These are phyloP conservation scores for Carex arenaria DNA, from an alignment of 202 grass and related monocot genomes.

Conservation along the genomic window DNA sequence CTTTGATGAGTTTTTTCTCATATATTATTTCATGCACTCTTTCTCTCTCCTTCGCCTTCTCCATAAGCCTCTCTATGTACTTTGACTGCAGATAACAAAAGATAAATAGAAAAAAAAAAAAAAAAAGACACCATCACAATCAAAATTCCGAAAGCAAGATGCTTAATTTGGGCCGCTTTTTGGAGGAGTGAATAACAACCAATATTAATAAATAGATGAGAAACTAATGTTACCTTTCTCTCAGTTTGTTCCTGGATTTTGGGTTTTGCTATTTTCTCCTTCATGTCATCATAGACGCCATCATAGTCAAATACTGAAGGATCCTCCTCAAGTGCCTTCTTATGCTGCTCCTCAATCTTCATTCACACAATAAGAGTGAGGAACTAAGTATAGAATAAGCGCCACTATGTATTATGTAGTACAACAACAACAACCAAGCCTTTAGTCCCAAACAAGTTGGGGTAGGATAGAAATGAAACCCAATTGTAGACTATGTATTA, in stretches of 20 bases:
- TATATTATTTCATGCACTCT: slow-evolving; percentile 87
- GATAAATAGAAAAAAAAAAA: background rate
- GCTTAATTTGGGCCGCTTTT: background rate
- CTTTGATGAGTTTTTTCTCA: slow-evolving; percentile 90
- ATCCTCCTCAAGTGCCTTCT: slow-evolving; percentile 90
- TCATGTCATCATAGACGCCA: slow-evolving; percentile 91
- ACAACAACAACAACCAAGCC: too few relatives aligned
- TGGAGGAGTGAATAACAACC: background rate
- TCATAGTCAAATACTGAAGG: slow-evolving; percentile 91
- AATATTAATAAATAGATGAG: background rate
- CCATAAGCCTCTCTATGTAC: slow-evolving; percentile 82
- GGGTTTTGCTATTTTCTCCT: slow-evolving; percentile 66
- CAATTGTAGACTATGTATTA: too few relatives aligned
- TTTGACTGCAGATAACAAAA: slow-evolving; percentile 53
- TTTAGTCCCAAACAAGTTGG: too few relatives aligned
- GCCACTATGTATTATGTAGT: too few relatives aligned
- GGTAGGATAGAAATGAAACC: too few relatives aligned
- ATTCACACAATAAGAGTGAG: background rate
- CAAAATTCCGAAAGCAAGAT: background rate
- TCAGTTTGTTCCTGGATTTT: slow-evolving; percentile 71
- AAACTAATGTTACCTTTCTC: slow-evolving; percentile 45
- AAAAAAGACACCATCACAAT: background rate
- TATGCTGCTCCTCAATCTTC: slow-evolving; percentile 79
- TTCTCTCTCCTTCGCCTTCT: slow-evolving; percentile 83
- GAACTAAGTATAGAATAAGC: background rate